Evolutionary conservation across 257 asterid genomes (phyloP).

Genomic region (Henckelia pumila): DNA sequence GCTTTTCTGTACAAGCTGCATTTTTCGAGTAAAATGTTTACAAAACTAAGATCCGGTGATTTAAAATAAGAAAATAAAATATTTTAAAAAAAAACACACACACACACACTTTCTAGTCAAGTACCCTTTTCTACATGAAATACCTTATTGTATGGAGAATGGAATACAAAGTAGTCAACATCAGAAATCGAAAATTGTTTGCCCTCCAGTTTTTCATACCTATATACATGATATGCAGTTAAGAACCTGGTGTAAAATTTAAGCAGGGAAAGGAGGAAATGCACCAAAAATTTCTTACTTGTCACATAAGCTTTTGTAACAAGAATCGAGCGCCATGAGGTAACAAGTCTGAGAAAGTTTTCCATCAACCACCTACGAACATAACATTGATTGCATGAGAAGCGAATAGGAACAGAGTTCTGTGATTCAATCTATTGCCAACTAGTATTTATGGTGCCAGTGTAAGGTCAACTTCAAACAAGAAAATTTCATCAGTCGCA

Average conservation of each 20-base stretch:
- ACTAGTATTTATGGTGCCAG: background rate
- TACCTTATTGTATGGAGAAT: conserved; percentile 99
- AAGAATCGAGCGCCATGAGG: conserved; percentile 95
- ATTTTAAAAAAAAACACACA: background rate
- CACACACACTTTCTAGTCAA: background rate
- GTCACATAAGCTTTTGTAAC: conserved; percentile 75
- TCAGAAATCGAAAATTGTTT: conserved; percentile 72
- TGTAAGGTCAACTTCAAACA: background rate
- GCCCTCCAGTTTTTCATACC: conserved; percentile 83
- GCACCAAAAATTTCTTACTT: conserved; percentile 47
- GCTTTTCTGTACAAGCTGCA: conserved; percentile 99
- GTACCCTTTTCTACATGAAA: conserved; percentile 17
- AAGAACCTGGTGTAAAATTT: conserved; percentile 17
- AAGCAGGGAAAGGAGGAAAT: background rate
- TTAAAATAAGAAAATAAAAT: background rate
- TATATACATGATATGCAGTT: conserved; percentile 30
- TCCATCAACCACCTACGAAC: conserved; percentile 90
- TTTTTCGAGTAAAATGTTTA: conserved; percentile 21
- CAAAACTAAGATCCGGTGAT: background rate
- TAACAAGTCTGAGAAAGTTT: conserved; percentile 98
- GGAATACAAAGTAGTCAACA: conserved; percentile 83
- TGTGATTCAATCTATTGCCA: background rate
- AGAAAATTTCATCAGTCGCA: background rate
- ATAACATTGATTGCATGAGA: conserved; percentile 28
- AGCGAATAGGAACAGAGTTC: conserved; percentile 4